A percentile compares a stretch with the other conserved stretches of the same genome.
These are phyloP conservation scores for Cystofilobasidium capitatum DNA, from an alignment of 768 basidiomycete genomes.

Conservation along the genomic window DNA sequence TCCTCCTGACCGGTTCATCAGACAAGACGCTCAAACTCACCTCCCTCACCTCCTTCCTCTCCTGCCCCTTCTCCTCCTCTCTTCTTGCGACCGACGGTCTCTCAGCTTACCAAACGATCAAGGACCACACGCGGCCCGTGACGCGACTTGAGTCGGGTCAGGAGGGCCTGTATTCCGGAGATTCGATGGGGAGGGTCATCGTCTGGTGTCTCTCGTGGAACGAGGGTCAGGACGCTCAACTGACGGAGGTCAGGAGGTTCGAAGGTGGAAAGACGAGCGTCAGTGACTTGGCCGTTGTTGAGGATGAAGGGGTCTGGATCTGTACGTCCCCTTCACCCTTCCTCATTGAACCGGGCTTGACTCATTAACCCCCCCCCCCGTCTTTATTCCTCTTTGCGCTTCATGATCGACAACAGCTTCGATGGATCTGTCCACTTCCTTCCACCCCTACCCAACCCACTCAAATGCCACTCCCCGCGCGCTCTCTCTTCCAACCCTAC, in stretches of 20 bases:
- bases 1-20: conserved; percentile 78
- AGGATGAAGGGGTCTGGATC: conserved; percentile 70
- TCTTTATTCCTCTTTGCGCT: not conserved
- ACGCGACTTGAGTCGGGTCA: conserved; percentile 49
- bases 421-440: conserved; percentile 70
- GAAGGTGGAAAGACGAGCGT: conserved; percentile 26
- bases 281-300: conserved; percentile 42
- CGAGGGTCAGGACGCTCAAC: conserved; percentile 49
- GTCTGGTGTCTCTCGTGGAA: conserved; percentile 51
- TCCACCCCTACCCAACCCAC: conserved; percentile 49
- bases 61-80: conserved; percentile 53
- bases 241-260: conserved; percentile 36
- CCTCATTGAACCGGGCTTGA: not conserved
- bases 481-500: conserved; percentile 44
- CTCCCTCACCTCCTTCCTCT: conserved; percentile 39
- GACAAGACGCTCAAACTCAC: conserved; percentile 71
- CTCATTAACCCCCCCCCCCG: not conserved
- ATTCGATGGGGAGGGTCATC: conserved; percentile 84
- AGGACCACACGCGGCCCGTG: conserved; percentile 78
- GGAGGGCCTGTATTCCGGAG: conserved; percentile 61
- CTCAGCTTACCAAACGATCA: conserved; percentile 52
- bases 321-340: conserved; percentile 46
- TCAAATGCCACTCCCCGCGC: conserved; percentile 41
- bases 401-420: conserved; percentile 57
- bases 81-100: not conserved